Percentiles rank a stretch among this genome's conserved stretches.
phyloP scores from a whole-genome alignment of 768 basidiomycete species.

The Trametes cinnabarina region DNA sequence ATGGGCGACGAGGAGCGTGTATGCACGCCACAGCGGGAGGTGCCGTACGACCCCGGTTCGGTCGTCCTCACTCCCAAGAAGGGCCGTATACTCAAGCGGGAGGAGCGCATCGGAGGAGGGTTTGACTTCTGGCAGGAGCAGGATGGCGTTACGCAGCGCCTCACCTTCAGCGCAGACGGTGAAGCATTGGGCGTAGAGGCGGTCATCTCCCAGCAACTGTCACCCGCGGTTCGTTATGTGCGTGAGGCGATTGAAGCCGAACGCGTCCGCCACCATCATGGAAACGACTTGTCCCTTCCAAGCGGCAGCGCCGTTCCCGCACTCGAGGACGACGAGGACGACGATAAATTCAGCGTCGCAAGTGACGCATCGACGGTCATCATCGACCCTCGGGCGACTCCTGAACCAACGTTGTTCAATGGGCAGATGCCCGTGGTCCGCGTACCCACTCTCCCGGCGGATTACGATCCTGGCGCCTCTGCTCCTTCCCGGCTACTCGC shows the following conservation, averaged over 20 bases:
- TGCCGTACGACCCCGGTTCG: slow-evolving; percentile 16
- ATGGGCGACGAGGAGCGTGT: slow-evolving; percentile 14
- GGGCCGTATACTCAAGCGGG: background rate
- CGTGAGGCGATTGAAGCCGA: background rate
- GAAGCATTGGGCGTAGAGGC: background rate
- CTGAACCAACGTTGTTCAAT: slow-evolving; percentile 2
- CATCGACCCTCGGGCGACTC: slow-evolving; percentile 9
- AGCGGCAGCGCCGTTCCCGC: background rate
- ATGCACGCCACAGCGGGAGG: slow-evolving; percentile 4
- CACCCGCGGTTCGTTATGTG: background rate
- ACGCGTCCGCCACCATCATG: background rate
- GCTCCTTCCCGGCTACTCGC: background rate
- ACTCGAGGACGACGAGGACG: background rate
- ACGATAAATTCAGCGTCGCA: slow-evolving; percentile 3
- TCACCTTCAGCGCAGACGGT: slow-evolving; percentile 1
- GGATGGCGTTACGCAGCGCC: background rate
- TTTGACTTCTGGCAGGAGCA: slow-evolving; percentile 10
- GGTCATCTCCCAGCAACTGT: background rate
- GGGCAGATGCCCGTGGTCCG: slow-evolving; percentile 7
- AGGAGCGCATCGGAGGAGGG: slow-evolving; percentile 1
- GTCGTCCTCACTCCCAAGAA: slow-evolving; percentile 17
- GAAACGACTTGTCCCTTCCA: background rate
- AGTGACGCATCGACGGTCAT: slow-evolving; percentile 6
- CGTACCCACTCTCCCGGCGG: slow-evolving; percentile 3
- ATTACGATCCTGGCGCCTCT: background rate